Evolutionary conservation across 106 monocot species (phyloP).

Genomic region (Platanthera guangdongensis): DNA sequence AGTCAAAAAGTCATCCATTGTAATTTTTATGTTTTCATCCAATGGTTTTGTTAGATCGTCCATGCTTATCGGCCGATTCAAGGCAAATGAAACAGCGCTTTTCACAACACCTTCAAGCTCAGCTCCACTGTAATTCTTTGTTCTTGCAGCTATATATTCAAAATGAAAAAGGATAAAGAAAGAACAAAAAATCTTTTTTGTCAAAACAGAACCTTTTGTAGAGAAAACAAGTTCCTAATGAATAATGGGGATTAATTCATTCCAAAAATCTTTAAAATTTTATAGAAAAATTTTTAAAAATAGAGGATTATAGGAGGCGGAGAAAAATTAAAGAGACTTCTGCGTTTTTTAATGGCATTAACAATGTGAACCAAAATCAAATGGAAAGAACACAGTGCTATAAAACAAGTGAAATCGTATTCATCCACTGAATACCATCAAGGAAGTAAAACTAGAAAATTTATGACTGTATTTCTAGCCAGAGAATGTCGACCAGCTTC

Average conservation of each 20-base stretch:
- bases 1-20: conserved; percentile 91
- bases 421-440: not conserved
- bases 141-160: conserved; percentile 69
- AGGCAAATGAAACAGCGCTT: conserved; percentile 92
- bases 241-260: not conserved
- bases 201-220: not conserved
- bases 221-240: not conserved
- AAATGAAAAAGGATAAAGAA: not conserved
- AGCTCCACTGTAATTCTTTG: conserved; percentile 97
- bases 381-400: not conserved
- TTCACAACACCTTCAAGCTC: conserved; percentile 98
- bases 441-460: not conserved
- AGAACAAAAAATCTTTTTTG: not conserved
- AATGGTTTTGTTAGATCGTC: conserved; percentile 94
- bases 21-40: conserved; percentile 88
- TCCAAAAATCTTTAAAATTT: not conserved
- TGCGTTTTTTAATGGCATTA: not conserved
- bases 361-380: not conserved
- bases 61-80: conserved; percentile 87
- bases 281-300: not conserved
- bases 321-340: not conserved
- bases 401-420: not conserved
- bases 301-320: not conserved
- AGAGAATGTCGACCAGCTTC: not conserved
- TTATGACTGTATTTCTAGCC: not conserved